phyloP scores from a whole-genome alignment of 495 filamentous ascomycete species.

The Pyronema domesticum region DNA sequence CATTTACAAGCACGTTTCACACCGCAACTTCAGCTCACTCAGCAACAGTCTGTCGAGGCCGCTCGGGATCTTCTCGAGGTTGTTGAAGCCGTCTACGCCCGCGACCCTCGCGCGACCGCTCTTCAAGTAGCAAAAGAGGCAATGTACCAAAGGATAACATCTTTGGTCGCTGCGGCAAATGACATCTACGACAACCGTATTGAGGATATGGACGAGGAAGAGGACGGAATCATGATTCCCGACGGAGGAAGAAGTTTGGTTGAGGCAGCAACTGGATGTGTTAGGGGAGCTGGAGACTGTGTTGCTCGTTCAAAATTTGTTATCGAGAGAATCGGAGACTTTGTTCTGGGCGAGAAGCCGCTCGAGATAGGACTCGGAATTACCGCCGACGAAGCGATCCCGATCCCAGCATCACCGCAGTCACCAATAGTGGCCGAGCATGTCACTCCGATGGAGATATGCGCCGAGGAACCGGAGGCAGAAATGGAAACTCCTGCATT shows the following conservation, averaged over 20 bases:
- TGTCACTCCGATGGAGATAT: too few species aligned
- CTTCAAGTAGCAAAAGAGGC: conserved; percentile 52
- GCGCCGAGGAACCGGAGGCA: too few species aligned
- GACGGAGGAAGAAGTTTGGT: conserved; percentile 64
- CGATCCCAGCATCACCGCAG: background rate
- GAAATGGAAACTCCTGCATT: too few species aligned
- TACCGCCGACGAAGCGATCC: conserved; percentile 1
- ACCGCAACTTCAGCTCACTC: conserved; percentile 55
- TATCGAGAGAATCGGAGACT: conserved; percentile 82
- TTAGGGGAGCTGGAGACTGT: conserved; percentile 78
- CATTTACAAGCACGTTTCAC: conserved; percentile 80
- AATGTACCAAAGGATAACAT: conserved; percentile 63
- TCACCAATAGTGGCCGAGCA: background rate
- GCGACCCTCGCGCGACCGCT: conserved; percentile 46
- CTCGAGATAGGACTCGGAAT: conserved; percentile 17
- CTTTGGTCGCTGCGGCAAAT: conserved; percentile 60
- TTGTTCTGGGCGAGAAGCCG: conserved; percentile 47
- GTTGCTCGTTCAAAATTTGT: conserved; percentile 67
- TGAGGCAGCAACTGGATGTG: conserved; percentile 70
- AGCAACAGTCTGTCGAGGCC: conserved; percentile 62
- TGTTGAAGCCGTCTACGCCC: conserved; percentile 67
- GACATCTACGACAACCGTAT: conserved; percentile 51
- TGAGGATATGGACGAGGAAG: conserved; percentile 41
- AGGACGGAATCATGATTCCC: conserved; percentile 45
- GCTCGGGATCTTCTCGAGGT: conserved; percentile 60